Base-by-base conservation (phyloP, 2,329 filamentous ascomycete genomes). In the Fonsecaea nubica region DNA sequence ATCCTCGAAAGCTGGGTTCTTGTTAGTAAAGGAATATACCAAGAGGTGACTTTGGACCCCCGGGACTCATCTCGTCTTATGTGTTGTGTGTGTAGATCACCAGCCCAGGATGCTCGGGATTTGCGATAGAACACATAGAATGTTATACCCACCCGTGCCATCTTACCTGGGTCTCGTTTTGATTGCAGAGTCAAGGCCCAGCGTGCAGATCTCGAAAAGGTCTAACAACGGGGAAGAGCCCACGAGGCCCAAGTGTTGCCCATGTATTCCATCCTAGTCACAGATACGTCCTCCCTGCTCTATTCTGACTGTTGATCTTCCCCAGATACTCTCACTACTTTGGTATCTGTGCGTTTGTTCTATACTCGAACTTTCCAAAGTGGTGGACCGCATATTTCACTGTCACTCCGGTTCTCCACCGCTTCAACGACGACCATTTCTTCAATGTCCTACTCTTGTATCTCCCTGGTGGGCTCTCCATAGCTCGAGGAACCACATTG, bases 301-400 rank as follows among this genome's bases (percentile, higher is more conserved):
- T 48, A 33, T 35, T 33, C 30, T 25, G 18, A 18, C 30, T 56
- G 54, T 38, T 35, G 54, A 56, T 56, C 42, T 48, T 48, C 42
- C 10, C 42, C 42, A 21, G 42, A 21, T 25, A 21, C 42, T 21
- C 42, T 48, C 18, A 48, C n/a, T n/a, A 21, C n/a, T 21, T 48
- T 48, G 42, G n/a, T 10, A 48, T 21, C 42, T 25, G 42, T 48
- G 42, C 42, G 2, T 48, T 25, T 48, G n/a, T 18, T 48, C 42
- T 21, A 48, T 48, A 21, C 42, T 48, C 42, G 42, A 48, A 21
- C 9, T 48, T 48, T 48, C 21, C 42, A 48, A 21, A 8, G 10
- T 10, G 10, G 42, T 48, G 42, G 42, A 18, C 42, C 42, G 21
- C 6, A 21, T 21, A 48, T 18, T 7, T 48, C 42, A 12, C 10